These are phyloP conservation scores for Aspergillus flavus DNA, from an alignment of 2,329 filamentous ascomycete genomes.

Conservation along the genomic window DNA sequence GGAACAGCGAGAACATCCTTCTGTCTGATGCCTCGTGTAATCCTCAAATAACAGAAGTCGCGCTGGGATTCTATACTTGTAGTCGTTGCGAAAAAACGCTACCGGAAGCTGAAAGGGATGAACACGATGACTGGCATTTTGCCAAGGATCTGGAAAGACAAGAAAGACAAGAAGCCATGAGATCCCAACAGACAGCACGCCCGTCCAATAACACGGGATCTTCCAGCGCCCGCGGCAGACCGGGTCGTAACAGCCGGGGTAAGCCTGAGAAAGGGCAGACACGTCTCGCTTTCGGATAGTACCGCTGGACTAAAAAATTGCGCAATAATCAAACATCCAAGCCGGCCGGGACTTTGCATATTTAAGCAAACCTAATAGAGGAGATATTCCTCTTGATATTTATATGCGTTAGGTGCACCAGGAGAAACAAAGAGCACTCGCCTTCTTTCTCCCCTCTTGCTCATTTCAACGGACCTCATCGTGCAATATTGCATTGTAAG, in stretches of 20 bases:
- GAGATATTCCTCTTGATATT: not conserved
- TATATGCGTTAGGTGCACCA: not conserved
- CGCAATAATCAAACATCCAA: not conserved
- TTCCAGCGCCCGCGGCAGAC: slow-evolving; percentile 25
- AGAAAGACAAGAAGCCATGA: slow-evolving; percentile 49
- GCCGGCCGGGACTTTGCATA: not conserved
- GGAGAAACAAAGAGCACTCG: not conserved
- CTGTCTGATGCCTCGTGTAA: not conserved
- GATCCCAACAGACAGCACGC: slow-evolving; percentile 18
- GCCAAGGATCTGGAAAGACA: slow-evolving; percentile 80
- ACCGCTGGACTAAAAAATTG: not conserved
- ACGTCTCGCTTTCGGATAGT: slow-evolving; percentile 38
- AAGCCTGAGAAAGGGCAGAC: slow-evolving; percentile 41
- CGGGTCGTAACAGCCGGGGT: slow-evolving; percentile 27
- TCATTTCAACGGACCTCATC: not conserved
- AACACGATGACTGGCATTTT: slow-evolving; percentile 93
- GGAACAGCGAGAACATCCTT: not conserved
- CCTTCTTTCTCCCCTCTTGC: not conserved
- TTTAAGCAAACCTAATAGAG: not conserved
- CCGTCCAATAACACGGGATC: slow-evolving; percentile 18
- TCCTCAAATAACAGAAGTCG: not conserved
- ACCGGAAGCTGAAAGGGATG: slow-evolving; percentile 61
- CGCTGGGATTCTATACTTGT: slow-evolving; percentile 54
- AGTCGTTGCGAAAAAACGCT: slow-evolving; percentile 67
- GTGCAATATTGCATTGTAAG: not conserved